phyloP scores from a whole-genome alignment of 192 early-diverging fungal genomes.

The Thamnidium elegans region DNA sequence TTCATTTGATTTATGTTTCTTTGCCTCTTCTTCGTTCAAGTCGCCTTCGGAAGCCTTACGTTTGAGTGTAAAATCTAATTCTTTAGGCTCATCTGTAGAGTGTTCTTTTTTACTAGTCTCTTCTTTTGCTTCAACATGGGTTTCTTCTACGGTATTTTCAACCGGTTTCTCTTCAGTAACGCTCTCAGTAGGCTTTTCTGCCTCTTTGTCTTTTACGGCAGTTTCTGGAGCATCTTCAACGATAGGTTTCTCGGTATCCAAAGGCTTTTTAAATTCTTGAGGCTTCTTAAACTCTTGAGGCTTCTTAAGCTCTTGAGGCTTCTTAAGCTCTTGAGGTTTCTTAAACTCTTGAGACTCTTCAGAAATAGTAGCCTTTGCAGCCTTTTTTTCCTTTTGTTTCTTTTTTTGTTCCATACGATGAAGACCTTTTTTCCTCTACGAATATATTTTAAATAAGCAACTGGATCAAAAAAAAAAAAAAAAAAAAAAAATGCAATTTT shows the following conservation, averaged over 20 bases:
- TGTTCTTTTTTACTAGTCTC: neutral
- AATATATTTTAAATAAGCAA: neutral
- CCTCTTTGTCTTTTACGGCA: neutral
- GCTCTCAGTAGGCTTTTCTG: neutral
- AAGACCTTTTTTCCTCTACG: slow-evolving; percentile 8
- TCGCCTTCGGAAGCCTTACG: neutral
- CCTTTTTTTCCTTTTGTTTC: neutral
- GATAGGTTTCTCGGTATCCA: too few relatives aligned
- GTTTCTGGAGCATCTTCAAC: too few relatives aligned
- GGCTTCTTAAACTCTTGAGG: too few relatives aligned
- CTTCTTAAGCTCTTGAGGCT: too few relatives aligned
- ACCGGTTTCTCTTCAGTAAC: neutral
- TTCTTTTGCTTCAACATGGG: neutral
- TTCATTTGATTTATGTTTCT: neutral
- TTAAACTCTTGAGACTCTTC: too few relatives aligned
- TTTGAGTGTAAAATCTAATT: neutral
- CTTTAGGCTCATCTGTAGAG: too few relatives aligned
- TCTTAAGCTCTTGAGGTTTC: too few relatives aligned
- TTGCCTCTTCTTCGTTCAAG: neutral
- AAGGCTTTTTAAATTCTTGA: too few relatives aligned
- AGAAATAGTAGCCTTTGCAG: neutral
- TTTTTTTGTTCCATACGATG: slow-evolving; percentile 11
- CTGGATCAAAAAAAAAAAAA: neutral
- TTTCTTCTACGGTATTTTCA: slow-evolving; percentile 1
- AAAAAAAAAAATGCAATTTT: neutral